Evolutionary conservation across 192 early-diverging fungal genomes (phyloP).

Genomic region (Coemansia sp.): DNA sequence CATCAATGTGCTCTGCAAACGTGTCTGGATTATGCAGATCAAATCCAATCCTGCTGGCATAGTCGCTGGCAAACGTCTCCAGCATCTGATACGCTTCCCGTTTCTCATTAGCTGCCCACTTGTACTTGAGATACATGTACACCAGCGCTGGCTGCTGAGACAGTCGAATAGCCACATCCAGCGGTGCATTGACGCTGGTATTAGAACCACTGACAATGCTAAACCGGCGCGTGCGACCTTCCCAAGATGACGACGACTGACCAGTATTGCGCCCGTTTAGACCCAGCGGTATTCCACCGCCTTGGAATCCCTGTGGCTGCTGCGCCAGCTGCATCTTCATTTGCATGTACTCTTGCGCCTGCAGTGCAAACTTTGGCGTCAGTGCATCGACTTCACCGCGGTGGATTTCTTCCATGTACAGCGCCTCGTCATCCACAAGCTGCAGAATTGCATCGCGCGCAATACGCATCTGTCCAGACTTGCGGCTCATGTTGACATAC

Average conservation of each 20-base stretch:
- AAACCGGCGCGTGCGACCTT: slow-evolving; percentile 14
- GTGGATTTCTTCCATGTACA: slow-evolving; percentile 27
- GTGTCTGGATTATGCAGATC: slow-evolving; percentile 29
- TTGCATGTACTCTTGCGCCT: neutral
- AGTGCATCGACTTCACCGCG: slow-evolving; percentile 18
- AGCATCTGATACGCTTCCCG: slow-evolving; percentile 70
- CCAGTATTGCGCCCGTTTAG: neutral
- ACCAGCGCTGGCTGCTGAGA: slow-evolving; percentile 54
- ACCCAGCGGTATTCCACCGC: neutral
- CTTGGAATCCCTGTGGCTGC: slow-evolving; percentile 4
- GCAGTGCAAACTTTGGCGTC: neutral
- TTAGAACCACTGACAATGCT: slow-evolving; percentile 6
- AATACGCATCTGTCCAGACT: slow-evolving; percentile 66
- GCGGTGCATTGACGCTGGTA: slow-evolving; percentile 2
- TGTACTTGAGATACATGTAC: slow-evolving; percentile 88
- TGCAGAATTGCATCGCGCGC: slow-evolving; percentile 39
- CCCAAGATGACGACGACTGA: slow-evolving; percentile 10
- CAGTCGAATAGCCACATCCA: slow-evolving; percentile 30
- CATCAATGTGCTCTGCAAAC: slow-evolving; percentile 29
- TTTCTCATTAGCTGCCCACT: slow-evolving; percentile 39
- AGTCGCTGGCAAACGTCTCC: slow-evolving; percentile 71
- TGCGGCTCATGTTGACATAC: slow-evolving; percentile 92
- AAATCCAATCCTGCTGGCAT: slow-evolving; percentile 49
- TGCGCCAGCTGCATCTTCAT: neutral
- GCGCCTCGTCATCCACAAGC: slow-evolving; percentile 33